Conservation (phyloP, 164 flowering plant species). For the Chloranthus sessilifolius region DNA sequence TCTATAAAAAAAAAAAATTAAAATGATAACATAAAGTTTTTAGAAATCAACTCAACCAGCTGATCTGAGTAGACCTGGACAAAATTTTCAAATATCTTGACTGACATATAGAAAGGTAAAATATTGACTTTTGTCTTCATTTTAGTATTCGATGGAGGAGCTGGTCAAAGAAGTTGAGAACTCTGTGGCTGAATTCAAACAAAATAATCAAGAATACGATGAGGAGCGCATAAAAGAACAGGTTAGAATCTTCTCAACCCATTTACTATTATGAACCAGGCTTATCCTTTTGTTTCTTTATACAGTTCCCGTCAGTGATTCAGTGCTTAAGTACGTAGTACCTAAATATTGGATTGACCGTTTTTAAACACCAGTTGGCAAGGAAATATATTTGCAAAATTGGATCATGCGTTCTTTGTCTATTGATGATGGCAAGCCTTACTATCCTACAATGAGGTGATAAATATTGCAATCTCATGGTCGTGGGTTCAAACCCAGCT, state of each 20-base stretch:
- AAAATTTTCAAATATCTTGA: background rate
- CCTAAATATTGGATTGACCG: background rate
- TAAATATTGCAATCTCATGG: too few species aligned
- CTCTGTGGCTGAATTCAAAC: constrained; percentile 69
- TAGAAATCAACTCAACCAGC: too few species aligned
- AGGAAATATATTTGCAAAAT: background rate
- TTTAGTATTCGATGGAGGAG: constrained; percentile 74
- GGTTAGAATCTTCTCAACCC: too few species aligned
- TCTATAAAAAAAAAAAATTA: background rate
- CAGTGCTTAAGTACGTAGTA: background rate
- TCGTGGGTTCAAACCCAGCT: too few species aligned
- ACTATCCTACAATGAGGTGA: too few species aligned
- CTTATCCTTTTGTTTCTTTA: too few species aligned
- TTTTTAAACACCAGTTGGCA: background rate
- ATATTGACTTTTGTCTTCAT: constrained; percentile 1
- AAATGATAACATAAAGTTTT: background rate
- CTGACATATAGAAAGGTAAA: background rate
- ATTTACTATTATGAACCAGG: too few species aligned
- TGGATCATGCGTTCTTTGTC: background rate
- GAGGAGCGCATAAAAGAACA: constrained; percentile 36
- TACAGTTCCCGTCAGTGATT: background rate
- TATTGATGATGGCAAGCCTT: background rate
- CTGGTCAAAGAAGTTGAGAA: constrained; percentile 82
- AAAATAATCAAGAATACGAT: constrained; percentile 59
- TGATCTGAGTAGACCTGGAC: too few species aligned